Percentiles rank a stretch among this genome's conserved stretches.
Conservation (phyloP, 768 basidiomycete genomes). For the Collybiopsis confluens region DNA sequence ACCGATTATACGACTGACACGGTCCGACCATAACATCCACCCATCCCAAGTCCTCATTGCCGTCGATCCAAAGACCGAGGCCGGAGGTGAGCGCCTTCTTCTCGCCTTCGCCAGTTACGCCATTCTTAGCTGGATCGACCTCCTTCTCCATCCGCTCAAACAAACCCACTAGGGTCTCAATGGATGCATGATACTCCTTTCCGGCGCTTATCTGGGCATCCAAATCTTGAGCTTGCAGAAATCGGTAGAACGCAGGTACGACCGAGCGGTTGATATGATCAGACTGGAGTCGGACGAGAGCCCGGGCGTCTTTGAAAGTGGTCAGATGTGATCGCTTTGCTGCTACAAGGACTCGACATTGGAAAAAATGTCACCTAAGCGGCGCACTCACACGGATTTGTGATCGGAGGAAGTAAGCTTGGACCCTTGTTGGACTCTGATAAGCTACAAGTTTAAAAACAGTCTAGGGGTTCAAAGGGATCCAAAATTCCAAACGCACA, state of each 20-base stretch:
- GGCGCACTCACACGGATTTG: constrained; percentile 51
- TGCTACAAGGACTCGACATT: background rate
- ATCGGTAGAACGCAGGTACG: constrained; percentile 72
- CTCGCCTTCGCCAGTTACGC: constrained; percentile 33
- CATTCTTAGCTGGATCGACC: constrained; percentile 25
- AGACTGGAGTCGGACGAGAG: constrained; percentile 60
- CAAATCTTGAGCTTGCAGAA: constrained; percentile 62
- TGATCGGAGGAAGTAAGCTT: constrained; percentile 52
- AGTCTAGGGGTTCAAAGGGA: background rate
- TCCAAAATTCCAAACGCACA: background rate
- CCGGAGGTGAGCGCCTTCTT: constrained; percentile 30
- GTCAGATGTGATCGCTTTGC: too few relatives aligned
- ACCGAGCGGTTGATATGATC: constrained; percentile 63
- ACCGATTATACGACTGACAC: constrained; percentile 40
- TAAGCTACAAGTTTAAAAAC: constrained; percentile 30
- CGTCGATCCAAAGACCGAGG: constrained; percentile 58
- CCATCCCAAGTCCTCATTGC: constrained; percentile 49
- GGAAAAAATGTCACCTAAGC: constrained; percentile 2
- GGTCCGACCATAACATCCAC: constrained; percentile 68
- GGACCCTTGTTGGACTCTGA: constrained; percentile 42
- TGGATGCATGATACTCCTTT: constrained; percentile 48
- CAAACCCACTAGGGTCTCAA: constrained; percentile 47
- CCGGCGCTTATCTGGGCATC: constrained; percentile 46
- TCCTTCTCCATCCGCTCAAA: constrained; percentile 53
- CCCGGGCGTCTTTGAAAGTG: constrained; percentile 61